Percentiles rank a stretch among this genome's conserved stretches.
Evolutionary conservation across 2,329 filamentous ascomycete genomes (phyloP).

Genomic region (Aspergillus proliferans): DNA sequence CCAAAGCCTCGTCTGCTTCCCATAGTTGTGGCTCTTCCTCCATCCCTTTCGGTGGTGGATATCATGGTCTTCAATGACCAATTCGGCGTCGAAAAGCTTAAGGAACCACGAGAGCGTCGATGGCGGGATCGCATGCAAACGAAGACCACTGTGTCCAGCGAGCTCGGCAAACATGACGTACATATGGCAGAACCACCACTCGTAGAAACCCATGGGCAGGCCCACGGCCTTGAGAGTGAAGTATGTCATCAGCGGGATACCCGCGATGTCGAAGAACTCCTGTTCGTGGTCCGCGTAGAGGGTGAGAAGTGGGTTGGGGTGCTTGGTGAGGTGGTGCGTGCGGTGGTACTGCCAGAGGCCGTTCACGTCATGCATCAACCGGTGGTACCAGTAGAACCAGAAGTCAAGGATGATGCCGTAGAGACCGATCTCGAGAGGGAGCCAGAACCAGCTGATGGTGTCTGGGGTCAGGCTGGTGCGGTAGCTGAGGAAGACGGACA

Average conservation of each 20-base stretch:
- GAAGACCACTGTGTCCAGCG: conserved; percentile 19
- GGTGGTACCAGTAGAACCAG: conserved; percentile 25
- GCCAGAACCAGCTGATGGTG: conserved; percentile 15
- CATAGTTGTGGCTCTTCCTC: conserved; percentile 22
- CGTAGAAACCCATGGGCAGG: conserved; percentile 21
- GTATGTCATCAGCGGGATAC: conserved; percentile 17
- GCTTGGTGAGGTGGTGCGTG: conserved; percentile 21
- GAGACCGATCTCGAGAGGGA: conserved; percentile 15
- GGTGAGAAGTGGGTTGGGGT: conserved; percentile 20
- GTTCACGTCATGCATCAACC: conserved; percentile 18
- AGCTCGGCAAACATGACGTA: conserved; percentile 21
- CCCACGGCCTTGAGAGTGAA: conserved; percentile 16
- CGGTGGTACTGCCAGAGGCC: conserved; percentile 20
- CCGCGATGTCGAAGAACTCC: conserved; percentile 21
- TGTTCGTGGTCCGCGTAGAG: conserved; percentile 19
- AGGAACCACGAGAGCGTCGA: conserved; percentile 15
- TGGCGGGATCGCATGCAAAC: conserved; percentile 17
- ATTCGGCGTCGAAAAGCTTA: conserved; percentile 16
- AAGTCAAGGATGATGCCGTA: conserved; percentile 23
- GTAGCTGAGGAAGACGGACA: conserved; percentile 20
- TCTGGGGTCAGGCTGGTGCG: conserved; percentile 9
- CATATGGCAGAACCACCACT: conserved; percentile 22
- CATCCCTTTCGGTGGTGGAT: conserved; percentile 22
- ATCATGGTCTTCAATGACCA: conserved; percentile 22
- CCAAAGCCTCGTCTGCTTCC: conserved; percentile 22